Evolutionary conservation across 352 stramenopile species (phyloP), one percentile per base, ranked within the genome.

Genomic region (Pythium angustatum): DNA sequence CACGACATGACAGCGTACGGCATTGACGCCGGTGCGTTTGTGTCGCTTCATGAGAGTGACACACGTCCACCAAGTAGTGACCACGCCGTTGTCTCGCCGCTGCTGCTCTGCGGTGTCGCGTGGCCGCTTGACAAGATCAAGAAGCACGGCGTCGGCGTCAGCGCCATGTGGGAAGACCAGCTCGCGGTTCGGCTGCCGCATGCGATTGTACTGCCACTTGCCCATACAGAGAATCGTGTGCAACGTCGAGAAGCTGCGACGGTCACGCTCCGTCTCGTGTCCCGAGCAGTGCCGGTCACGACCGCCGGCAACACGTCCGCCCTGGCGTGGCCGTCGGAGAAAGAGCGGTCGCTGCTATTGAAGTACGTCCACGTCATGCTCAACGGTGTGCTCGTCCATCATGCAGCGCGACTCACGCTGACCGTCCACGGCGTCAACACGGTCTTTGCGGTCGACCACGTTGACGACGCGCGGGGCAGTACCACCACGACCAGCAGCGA

Each of bases 41-140:
- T 91, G 55, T 64, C 67, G 31, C 61, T 90, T 17, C 53, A 68
- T 15, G 17, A 14, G 34, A 52, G 19, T 30, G 49, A 31, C 50
- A 6, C 40, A 8, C 15, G 19, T 4, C 19, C 40, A 6, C 24
- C 40, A 7, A 21, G 40, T 15, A 59, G 58, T 11, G 36, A 62
- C 33, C 40, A 43, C 5, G 56, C 55, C n/a, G n/a, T n/a, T n/a
- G n/a, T n/a, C 22, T 38, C 19, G 3, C 58, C 62, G 28, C 69
- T 89, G 30, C 47, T 94, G 36, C 53, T 91, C 24, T 88, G 81
- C 40, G 83, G 83, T 10, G 30, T 91, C 50, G 83, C 77, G 48
- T 88, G 81, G 79, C 81, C 81, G 12, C 83, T 91, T 61, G 78
- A 91, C 54, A 91, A 86, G 50, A 78, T 91, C 70, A 85, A 87